Evolutionary conservation across 495 filamentous ascomycete species (phyloP).

Genomic region (Friedmanniomyces simplex): DNA sequence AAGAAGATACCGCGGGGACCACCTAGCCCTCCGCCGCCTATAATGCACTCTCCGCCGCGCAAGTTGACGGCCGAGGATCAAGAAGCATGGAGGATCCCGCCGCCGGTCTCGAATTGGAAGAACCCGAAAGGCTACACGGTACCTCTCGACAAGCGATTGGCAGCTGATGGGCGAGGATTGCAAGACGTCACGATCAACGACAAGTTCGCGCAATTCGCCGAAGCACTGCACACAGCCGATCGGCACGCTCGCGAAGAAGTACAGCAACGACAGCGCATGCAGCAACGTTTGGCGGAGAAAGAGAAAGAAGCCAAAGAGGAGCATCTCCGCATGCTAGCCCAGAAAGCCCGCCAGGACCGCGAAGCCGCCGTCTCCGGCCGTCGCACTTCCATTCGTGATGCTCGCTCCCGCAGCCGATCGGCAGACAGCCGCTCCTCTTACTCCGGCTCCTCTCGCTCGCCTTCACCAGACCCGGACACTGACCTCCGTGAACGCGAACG

Average conservation of each 20-base stretch:
- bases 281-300: slow-evolving; percentile 93
- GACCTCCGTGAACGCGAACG: slow-evolving; percentile 75
- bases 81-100: slow-evolving; percentile 92
- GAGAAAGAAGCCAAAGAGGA: slow-evolving; percentile 92
- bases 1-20: slow-evolving; percentile 97
- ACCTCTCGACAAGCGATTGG: slow-evolving; percentile 88
- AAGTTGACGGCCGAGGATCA: slow-evolving; percentile 96
- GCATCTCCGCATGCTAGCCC: slow-evolving; percentile 75
- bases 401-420: slow-evolving; percentile 36
- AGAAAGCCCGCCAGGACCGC: slow-evolving; percentile 80
- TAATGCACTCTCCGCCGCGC: slow-evolving; percentile 90
- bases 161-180: slow-evolving; percentile 85
- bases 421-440: slow-evolving; percentile 22
- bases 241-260: slow-evolving; percentile 93
- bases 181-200: slow-evolving; percentile 97
- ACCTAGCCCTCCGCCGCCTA: slow-evolving; percentile 80
- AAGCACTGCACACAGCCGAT: slow-evolving; percentile 89
- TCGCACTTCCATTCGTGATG: neutral
- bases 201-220: slow-evolving; percentile 94
- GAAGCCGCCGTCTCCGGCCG: slow-evolving; percentile 35
- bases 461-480: slow-evolving; percentile 45
- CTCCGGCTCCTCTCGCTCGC: slow-evolving; percentile 43
- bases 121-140: slow-evolving; percentile 98
- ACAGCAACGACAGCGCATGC: slow-evolving; percentile 83
- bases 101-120: slow-evolving; percentile 97